These are phyloP conservation scores for Schrenkiella parvula DNA, from an alignment of 345 rosid species.

Conservation along the genomic window DNA sequence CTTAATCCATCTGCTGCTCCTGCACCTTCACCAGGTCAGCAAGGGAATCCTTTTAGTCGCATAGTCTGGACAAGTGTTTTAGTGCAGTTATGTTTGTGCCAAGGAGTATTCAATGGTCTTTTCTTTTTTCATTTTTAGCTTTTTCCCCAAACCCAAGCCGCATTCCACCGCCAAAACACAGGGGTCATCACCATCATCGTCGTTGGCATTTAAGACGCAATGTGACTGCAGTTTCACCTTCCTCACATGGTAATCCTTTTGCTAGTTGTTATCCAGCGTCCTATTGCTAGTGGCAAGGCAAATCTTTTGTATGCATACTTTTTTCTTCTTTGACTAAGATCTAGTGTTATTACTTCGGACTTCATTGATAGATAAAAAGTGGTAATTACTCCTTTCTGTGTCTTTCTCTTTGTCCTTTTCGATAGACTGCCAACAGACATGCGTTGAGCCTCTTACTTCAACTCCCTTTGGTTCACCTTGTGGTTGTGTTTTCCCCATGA, in stretches of 20 bases:
- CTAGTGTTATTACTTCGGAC: neutral
- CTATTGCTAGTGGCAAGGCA: neutral
- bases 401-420: slow-evolving; percentile 9
- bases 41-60: slow-evolving; percentile 31
- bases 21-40: slow-evolving; percentile 47
- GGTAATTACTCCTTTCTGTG: neutral
- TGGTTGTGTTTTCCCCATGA: slow-evolving; percentile 97
- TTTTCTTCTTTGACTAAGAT: neutral
- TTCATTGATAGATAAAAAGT: neutral
- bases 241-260: slow-evolving; percentile 48
- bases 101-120: slow-evolving; percentile 8
- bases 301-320: neutral
- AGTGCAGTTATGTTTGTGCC: slow-evolving; percentile 5
- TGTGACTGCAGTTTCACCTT: slow-evolving; percentile 60
- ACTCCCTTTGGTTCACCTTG: slow-evolving; percentile 92
- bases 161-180: slow-evolving; percentile 41
- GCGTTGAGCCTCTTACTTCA: slow-evolving; percentile 86
- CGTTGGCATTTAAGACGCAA: slow-evolving; percentile 48
- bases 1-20: slow-evolving; percentile 39
- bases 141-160: slow-evolving; percentile 37
- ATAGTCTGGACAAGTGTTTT: neutral
- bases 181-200: slow-evolving; percentile 51
- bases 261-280: neutral
- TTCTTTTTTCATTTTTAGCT: slow-evolving; percentile 38
- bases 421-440: slow-evolving; percentile 86